A percentile compares a stretch with the other conserved stretches of the same genome.
Conservation (phyloP, 768 basidiomycete genomes). For the Collybia sordida region DNA sequence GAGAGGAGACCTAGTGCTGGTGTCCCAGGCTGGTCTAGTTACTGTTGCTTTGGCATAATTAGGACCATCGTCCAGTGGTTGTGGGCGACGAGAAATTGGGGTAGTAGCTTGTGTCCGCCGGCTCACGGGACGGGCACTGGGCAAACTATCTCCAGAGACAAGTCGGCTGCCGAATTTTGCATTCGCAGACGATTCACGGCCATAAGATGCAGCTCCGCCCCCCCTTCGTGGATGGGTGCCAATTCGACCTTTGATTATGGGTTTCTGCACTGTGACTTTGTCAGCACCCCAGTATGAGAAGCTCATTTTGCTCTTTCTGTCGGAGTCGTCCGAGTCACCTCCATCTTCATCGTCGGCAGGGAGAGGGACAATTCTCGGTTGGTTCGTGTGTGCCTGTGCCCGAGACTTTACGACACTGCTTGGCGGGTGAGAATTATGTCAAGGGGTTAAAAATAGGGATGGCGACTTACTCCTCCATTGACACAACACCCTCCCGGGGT, state of each 20-base stretch:
- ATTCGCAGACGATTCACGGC: slow-evolving; percentile 81
- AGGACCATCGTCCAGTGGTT: slow-evolving; percentile 61
- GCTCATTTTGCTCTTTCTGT: slow-evolving; percentile 91
- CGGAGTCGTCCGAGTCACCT: slow-evolving; percentile 78
- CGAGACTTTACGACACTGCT: slow-evolving; percentile 71
- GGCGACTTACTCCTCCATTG: slow-evolving; percentile 84
- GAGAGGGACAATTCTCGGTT: slow-evolving; percentile 68
- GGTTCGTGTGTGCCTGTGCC: slow-evolving; percentile 45
- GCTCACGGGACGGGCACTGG: slow-evolving; percentile 55
- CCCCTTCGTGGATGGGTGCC: slow-evolving; percentile 42
- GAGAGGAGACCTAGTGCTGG: slow-evolving; percentile 49
- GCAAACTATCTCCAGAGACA: slow-evolving; percentile 58
- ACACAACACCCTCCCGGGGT: slow-evolving; percentile 76
- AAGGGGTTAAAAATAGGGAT: slow-evolving; percentile 3
- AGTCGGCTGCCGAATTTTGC: slow-evolving; percentile 91
- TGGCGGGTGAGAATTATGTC: slow-evolving; percentile 7
- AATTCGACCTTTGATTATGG: slow-evolving; percentile 52
- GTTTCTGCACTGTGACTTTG: slow-evolving; percentile 85
- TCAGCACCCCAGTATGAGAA: slow-evolving; percentile 94
- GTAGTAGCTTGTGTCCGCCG: slow-evolving; percentile 55
- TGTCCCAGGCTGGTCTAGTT: slow-evolving; percentile 74
- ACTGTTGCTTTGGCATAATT: slow-evolving; percentile 70
- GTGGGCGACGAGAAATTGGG: slow-evolving; percentile 42
- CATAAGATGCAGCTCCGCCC: slow-evolving; percentile 55
- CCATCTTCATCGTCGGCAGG: slow-evolving; percentile 61